phyloP scores from a whole-genome alignment of 2,329 filamentous ascomycete genomes.

The Onygena corvina region DNA sequence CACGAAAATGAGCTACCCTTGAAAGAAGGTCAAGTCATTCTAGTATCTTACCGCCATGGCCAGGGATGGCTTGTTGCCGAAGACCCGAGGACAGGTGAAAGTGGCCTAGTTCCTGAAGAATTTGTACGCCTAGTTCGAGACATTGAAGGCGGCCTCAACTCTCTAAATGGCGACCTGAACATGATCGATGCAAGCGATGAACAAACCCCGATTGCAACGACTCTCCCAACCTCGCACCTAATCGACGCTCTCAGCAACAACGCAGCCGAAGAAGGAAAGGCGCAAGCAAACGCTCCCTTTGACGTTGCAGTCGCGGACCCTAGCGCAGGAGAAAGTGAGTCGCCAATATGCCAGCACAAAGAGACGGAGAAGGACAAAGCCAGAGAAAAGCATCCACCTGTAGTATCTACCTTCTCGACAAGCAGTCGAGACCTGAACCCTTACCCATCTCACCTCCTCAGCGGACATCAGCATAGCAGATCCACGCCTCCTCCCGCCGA shows the following conservation, averaged over 20 bases:
- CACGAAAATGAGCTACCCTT: constrained; percentile 93
- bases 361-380: constrained; percentile 10
- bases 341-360: neutral
- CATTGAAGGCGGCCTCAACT: constrained; percentile 79
- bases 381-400: constrained; percentile 31
- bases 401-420: constrained; percentile 42
- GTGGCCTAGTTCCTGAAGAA: constrained; percentile 87
- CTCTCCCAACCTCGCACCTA: neutral
- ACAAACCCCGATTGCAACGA: constrained; percentile 23
- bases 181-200: constrained; percentile 17
- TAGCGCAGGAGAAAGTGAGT: neutral
- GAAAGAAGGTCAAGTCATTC: constrained; percentile 88
- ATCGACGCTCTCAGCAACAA: neutral
- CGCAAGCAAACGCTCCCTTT: neutral
- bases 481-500: constrained; percentile 20
- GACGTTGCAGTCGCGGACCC: neutral
- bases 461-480: constrained; percentile 20
- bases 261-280: neutral
- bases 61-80: constrained; percentile 96
- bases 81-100: constrained; percentile 86
- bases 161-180: constrained; percentile 47
- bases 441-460: constrained; percentile 33
- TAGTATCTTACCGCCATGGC: constrained; percentile 89
- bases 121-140: constrained; percentile 87
- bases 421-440: constrained; percentile 41